Percentiles rank a stretch among this genome's conserved stretches.
Conservation (phyloP, 768 basidiomycete genomes). For the Cystobasidium tubakii region DNA sequence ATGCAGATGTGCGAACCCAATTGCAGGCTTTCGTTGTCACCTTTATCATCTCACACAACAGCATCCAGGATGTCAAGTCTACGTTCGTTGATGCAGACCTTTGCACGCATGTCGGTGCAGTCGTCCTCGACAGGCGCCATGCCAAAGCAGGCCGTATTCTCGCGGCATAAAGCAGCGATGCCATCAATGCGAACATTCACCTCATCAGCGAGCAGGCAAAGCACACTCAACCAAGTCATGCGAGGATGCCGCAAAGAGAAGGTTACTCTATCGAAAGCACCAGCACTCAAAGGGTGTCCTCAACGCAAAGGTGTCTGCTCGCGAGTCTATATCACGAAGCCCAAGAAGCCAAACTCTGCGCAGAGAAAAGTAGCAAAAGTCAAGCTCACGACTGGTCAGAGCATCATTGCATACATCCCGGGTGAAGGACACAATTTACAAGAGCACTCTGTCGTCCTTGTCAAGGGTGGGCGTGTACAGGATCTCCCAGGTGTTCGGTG, state of each 20-base stretch:
- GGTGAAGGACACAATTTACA: slow-evolving; percentile 98
- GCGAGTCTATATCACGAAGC: slow-evolving; percentile 64
- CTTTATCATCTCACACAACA: too few species aligned
- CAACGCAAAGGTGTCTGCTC: slow-evolving; percentile 90
- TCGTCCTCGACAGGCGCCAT: not conserved
- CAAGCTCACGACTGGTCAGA: slow-evolving; percentile 81
- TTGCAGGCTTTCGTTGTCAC: too few species aligned
- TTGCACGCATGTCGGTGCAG: slow-evolving; percentile 31
- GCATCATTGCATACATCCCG: slow-evolving; percentile 85
- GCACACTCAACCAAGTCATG: slow-evolving; percentile 83
- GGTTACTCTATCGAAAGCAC: slow-evolving; percentile 60
- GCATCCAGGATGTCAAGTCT: slow-evolving; percentile 16
- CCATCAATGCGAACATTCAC: slow-evolving; percentile 38
- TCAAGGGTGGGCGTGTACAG: slow-evolving; percentile 92
- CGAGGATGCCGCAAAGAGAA: slow-evolving; percentile 61
- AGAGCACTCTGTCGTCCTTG: slow-evolving; percentile 90
- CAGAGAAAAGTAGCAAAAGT: slow-evolving; percentile 94
- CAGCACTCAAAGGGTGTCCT: slow-evolving; percentile 69
- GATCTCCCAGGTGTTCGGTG: slow-evolving; percentile 97
- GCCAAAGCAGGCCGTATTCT: slow-evolving; percentile 1
- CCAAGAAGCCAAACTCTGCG: slow-evolving; percentile 97
- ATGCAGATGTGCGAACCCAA: too few species aligned
- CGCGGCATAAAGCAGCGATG: too few species aligned
- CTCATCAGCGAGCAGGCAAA: slow-evolving; percentile 46
- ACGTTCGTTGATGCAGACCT: slow-evolving; percentile 21